phyloP scores from a whole-genome alignment of 495 filamentous ascomycete genomes.

The Trichocladium antarcticum region DNA sequence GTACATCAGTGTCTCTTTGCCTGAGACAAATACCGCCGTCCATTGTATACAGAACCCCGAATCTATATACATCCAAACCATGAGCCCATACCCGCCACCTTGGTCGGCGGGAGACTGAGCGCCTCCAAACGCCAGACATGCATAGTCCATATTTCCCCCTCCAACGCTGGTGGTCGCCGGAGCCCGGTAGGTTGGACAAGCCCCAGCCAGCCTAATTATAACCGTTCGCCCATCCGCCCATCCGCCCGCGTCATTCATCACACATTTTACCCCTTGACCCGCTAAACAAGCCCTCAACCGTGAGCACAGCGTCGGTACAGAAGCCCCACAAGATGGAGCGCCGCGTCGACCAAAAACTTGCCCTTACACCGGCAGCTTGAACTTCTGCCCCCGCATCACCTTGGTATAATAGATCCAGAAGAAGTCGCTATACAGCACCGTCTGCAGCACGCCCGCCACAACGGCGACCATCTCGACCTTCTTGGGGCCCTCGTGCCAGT shows the following conservation, averaged over 20 bases:
- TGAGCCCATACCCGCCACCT: no score
- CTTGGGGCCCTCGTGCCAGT: constrained; percentile 52
- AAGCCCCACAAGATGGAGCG: not conserved
- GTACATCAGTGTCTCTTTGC: no score
- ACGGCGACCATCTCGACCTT: constrained; percentile 75
- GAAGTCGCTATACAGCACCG: constrained; percentile 92
- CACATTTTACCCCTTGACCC: not conserved
- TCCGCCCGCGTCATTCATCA: constrained; percentile 5
- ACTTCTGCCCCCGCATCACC: constrained; percentile 80
- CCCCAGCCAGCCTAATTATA: not conserved
- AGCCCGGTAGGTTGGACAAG: no score
- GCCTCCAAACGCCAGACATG: constrained; percentile 15
- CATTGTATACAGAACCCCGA: no score
- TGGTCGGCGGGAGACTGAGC: not conserved
- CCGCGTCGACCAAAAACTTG: not conserved
- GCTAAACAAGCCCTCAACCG: no score
- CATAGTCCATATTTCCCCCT: constrained; percentile 6
- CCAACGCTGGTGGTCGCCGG: not conserved
- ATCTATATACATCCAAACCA: no score
- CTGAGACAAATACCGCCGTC: no score
- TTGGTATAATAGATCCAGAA: constrained; percentile 99
- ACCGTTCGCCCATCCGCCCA: not conserved
- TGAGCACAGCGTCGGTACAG: no score
- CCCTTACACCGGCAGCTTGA: constrained; percentile 66
- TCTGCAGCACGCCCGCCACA: constrained; percentile 81